Percentiles rank a stretch among this genome's conserved stretches.
Conservation (phyloP, 2,329 filamentous ascomycete genomes). For the Colletotrichum salicis region DNA sequence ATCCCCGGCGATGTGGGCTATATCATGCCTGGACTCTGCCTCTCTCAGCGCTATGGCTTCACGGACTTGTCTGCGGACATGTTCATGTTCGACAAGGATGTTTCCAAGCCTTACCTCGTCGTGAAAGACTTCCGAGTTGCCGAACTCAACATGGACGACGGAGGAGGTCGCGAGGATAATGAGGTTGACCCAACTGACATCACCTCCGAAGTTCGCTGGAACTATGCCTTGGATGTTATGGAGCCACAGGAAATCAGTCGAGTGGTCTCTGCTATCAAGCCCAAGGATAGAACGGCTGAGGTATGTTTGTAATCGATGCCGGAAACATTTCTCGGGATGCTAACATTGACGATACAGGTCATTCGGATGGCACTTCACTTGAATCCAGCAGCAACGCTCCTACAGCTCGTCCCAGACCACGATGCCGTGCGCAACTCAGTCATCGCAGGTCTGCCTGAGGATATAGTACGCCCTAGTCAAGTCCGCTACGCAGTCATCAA, state of each 20-base stretch:
- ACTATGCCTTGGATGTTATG: slow-evolving; percentile 2
- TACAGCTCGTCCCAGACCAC: not conserved
- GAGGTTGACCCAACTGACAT: not conserved
- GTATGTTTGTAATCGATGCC: not conserved
- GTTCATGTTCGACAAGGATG: not conserved
- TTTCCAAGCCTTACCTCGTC: not conserved
- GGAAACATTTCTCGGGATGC: too few species aligned
- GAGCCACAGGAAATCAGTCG: not conserved
- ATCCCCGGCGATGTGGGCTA: not conserved
- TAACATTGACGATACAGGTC: not conserved
- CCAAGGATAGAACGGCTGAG: not conserved
- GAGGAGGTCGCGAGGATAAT: not conserved
- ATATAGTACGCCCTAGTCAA: not conserved
- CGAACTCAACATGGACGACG: not conserved
- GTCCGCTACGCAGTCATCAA: not conserved
- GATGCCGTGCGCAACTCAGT: not conserved
- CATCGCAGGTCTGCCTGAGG: not conserved
- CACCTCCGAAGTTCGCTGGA: not conserved
- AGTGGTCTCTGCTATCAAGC: not conserved
- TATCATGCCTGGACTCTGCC: not conserved
- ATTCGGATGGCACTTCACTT: not conserved
- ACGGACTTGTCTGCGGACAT: not conserved
- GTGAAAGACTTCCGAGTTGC: slow-evolving; percentile 4
- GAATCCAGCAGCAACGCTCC: not conserved
- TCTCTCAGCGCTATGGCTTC: not conserved